Conservation (phyloP, 2,329 filamentous ascomycete genomes). For the Colletotrichum sp. region DNA sequence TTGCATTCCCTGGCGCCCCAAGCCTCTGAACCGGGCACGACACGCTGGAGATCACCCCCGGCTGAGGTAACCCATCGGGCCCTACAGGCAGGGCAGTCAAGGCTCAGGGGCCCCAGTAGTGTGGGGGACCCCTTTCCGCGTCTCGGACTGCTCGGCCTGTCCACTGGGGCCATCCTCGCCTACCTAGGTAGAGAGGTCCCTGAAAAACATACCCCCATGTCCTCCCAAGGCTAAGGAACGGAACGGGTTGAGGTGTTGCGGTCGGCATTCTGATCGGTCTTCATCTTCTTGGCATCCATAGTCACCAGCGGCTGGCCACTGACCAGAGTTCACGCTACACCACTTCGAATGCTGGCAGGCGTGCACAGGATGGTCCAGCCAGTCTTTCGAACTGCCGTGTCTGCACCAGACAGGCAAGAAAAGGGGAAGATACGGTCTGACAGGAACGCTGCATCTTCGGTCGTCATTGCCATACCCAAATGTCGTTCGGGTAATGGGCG, state of each 20-base stretch:
- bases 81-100: neutral
- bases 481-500: conserved; percentile 4
- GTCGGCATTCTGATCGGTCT: neutral
- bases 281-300: neutral
- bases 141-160: conserved; percentile 7
- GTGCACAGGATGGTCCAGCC: neutral
- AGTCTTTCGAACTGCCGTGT: neutral
- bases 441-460: conserved; percentile 10
- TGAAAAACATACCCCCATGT: neutral
- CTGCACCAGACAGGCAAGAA: neutral
- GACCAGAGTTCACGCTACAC: neutral
- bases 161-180: conserved; percentile 1
- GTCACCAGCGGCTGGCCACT: neutral
- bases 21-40: neutral
- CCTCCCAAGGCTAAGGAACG: neutral
- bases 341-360: neutral
- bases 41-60: neutral
- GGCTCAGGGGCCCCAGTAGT: neutral
- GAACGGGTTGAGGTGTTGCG: neutral
- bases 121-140: conserved; percentile 8
- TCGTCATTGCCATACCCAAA: neutral
- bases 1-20: neutral
- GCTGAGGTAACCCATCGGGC: neutral
- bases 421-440: neutral
- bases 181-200: neutral